These are phyloP conservation scores for Pichia sp. DNA, from an alignment of 1,139 yeast genomes.

Conservation along the genomic window DNA sequence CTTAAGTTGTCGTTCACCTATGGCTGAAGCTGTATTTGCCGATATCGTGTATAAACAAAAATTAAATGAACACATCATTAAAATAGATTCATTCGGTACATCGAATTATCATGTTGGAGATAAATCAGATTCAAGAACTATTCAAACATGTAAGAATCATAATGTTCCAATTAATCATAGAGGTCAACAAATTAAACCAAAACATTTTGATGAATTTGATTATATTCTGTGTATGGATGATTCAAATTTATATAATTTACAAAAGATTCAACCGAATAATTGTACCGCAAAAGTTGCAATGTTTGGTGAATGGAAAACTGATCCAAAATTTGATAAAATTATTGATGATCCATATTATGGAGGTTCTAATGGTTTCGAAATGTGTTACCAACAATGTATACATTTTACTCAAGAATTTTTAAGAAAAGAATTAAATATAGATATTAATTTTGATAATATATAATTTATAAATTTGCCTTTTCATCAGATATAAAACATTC, in stretches of 20 bases:
- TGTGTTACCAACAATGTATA: constrained; percentile 63
- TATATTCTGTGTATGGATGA: constrained; percentile 85
- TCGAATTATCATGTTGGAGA: constrained; percentile 82
- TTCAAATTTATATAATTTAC: constrained; percentile 54
- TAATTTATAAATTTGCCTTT: constrained; percentile 29
- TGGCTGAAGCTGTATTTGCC: constrained; percentile 92
- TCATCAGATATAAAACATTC: constrained; percentile 75
- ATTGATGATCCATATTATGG: constrained; percentile 94
- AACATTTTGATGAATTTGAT: constrained; percentile 67
- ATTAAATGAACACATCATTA: constrained; percentile 34
- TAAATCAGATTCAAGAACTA: constrained; percentile 70
- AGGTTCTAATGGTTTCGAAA: constrained; percentile 74
- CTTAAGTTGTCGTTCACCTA: constrained; percentile 82
- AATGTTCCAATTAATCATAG: constrained; percentile 69
- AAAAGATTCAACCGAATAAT: constrained; percentile 51
- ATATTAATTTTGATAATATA: background rate
- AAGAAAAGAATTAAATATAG: constrained; percentile 36
- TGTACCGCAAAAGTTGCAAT: constrained; percentile 47
- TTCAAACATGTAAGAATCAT: constrained; percentile 59
- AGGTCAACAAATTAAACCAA: constrained; percentile 61
- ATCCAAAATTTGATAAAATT: constrained; percentile 42
- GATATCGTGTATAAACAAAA: constrained; percentile 52
- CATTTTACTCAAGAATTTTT: constrained; percentile 70
- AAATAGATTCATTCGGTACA: constrained; percentile 85
- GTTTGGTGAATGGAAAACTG: constrained; percentile 74